Evolutionary conservation across 1,284 basidiomycete species (phyloP).

Genomic region (Lignosus rhinocerotis): DNA sequence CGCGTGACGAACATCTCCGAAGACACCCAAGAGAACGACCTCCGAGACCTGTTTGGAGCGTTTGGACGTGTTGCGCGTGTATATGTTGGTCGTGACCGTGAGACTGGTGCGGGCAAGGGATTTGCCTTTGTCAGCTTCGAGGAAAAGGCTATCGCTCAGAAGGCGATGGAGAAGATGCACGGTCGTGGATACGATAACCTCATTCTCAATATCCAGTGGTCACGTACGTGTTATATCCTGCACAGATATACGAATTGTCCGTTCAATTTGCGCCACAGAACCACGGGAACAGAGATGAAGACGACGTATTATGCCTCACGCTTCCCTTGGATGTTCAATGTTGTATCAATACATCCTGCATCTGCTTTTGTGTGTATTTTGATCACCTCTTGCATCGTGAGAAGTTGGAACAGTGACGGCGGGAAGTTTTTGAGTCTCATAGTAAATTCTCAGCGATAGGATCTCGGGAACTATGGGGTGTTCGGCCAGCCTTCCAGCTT

Average conservation of each 20-base stretch:
- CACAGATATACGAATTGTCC: background rate
- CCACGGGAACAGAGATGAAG: slow-evolving; percentile 36
- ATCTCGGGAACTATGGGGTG: background rate
- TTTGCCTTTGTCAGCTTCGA: slow-evolving; percentile 98
- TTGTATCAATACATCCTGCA: slow-evolving; percentile 10
- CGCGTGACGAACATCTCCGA: slow-evolving; percentile 97
- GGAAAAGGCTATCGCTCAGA: slow-evolving; percentile 76
- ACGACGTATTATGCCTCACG: background rate
- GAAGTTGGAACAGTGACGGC: background rate
- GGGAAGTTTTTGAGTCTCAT: background rate
- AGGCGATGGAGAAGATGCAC: slow-evolving; percentile 91
- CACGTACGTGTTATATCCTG: slow-evolving; percentile 42
- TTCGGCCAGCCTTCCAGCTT: slow-evolving; percentile 13
- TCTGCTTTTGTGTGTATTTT: slow-evolving; percentile 14
- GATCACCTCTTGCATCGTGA: background rate
- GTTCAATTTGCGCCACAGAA: slow-evolving; percentile 24
- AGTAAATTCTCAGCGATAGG: too few relatives aligned
- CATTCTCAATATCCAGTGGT: slow-evolving; percentile 88
- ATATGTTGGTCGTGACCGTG: slow-evolving; percentile 93
- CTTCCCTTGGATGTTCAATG: background rate
- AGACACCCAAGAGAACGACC: slow-evolving; percentile 93
- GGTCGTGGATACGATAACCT: slow-evolving; percentile 91
- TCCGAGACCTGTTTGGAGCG: slow-evolving; percentile 86
- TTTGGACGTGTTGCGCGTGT: slow-evolving; percentile 88
- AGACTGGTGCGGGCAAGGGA: slow-evolving; percentile 94